Percentiles rank a stretch among this genome's conserved stretches.
Evolutionary conservation across 345 rosid species (phyloP).

Genomic region (Pseudoturritis turrita): DNA sequence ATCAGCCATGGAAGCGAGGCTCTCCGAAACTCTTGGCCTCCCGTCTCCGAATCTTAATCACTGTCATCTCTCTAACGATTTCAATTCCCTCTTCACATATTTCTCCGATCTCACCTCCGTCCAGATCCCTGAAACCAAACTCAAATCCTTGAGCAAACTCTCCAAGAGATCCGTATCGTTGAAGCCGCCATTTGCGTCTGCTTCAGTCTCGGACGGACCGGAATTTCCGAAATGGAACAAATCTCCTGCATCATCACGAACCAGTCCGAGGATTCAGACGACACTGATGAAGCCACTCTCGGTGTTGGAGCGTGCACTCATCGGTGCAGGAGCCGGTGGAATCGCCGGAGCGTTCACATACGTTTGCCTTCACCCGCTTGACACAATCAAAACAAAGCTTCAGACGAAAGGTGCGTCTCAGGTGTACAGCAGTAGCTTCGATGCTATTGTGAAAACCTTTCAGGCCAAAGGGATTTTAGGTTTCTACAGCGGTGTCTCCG

Average conservation of each 20-base stretch:
- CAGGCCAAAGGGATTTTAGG: conserved; percentile 75
- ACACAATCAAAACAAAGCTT: conserved; percentile 84
- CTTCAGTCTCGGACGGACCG: conserved; percentile 32
- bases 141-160: background rate
- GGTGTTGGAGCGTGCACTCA: conserved; percentile 70
- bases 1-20: conserved; percentile 44
- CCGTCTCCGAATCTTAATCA: conserved; percentile 29
- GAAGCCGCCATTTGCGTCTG: conserved; percentile 42
- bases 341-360: conserved; percentile 92
- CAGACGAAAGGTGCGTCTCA: conserved; percentile 86
- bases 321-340: conserved; percentile 85
- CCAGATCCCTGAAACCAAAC: conserved; percentile 15
- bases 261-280: conserved; percentile 41
- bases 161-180: background rate
- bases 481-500: conserved; percentile 86
- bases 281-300: conserved; percentile 63
- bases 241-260: conserved; percentile 37
- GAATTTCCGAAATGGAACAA: conserved; percentile 40
- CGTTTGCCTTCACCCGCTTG: conserved; percentile 79
- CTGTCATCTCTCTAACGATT: conserved; percentile 15
- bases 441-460: conserved; percentile 70
- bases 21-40: conserved; percentile 41
- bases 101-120: conserved; percentile 33
- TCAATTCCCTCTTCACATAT: conserved; percentile 30
- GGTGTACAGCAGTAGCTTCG: conserved; percentile 56